phyloP scores from a whole-genome alignment of 768 basidiomycete species.

The Tricholoma hemisulphureum region DNA sequence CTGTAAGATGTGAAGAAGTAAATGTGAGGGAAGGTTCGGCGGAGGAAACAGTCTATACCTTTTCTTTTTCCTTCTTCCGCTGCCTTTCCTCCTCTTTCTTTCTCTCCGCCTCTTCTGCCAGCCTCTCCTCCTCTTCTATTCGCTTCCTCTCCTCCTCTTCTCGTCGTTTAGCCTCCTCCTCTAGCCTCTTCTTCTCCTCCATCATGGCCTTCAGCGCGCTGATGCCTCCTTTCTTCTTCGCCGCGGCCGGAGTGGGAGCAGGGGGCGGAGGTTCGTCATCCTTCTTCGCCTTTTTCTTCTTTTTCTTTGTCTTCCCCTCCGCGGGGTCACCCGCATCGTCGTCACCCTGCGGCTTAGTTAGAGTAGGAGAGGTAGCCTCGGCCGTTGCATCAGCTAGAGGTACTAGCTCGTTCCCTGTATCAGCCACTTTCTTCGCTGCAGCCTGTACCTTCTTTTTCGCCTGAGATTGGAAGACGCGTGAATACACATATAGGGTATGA shows the following conservation, averaged over 20 bases:
- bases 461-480: conserved; percentile 37
- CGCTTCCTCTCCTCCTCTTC: conserved; percentile 78
- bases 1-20: conserved; percentile 37
- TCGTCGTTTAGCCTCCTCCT: conserved; percentile 73
- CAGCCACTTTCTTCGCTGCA: conserved; percentile 70
- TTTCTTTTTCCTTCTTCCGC: conserved; percentile 84
- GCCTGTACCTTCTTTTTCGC: conserved; percentile 95
- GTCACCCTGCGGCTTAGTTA: conserved; percentile 52
- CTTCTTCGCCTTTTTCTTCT: conserved; percentile 79
- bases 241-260: conserved; percentile 38
- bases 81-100: conserved; percentile 82
- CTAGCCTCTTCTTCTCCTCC: conserved; percentile 86
- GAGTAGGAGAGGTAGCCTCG: conserved; percentile 27
- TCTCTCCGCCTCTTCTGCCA: conserved; percentile 71
- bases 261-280: conserved; percentile 48
- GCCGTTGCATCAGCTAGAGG: conserved; percentile 25
- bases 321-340: conserved; percentile 64
- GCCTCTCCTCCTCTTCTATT: conserved; percentile 88
- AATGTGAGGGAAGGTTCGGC: conserved; percentile 2
- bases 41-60: conserved; percentile 42
- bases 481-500: conserved; percentile 3
- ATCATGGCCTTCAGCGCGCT: conserved; percentile 85
- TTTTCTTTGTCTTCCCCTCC: conserved; percentile 67
- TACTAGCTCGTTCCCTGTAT: conserved; percentile 28
- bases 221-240: conserved; percentile 78